Evolutionary conservation across 257 asterid genomes (phyloP), one percentile per base, ranked within the genome.

Genomic region (Osmanthus fragrans): DNA sequence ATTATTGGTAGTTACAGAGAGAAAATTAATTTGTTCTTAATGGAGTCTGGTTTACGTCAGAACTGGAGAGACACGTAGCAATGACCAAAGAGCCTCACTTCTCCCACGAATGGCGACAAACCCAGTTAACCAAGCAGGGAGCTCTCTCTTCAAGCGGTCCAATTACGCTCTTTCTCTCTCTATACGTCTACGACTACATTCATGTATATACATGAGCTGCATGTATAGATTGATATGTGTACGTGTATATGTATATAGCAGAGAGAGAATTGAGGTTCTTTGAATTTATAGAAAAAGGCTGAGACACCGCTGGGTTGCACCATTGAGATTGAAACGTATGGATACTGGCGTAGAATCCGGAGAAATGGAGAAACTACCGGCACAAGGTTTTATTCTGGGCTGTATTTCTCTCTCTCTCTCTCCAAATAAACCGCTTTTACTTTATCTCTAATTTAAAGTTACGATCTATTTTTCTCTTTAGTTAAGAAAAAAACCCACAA

Each of bases 321-420:
- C 98, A 94, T 76, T 89, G 73, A 87, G 82, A 77, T 84, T 77
- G 49, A 82, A 80, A 83, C 97, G 93, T 86, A 88, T 87, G 97
- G 91, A 75, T 72, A 78, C 63, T 75, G 87, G 91, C 90, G 87
- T 87, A 92, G 75, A 86, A 83, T 82, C 84, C 89, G 96, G 96
- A 70, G 83, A 80, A 80, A 82, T 75, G 80, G 85, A 80, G 85
- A 82, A 84, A 89, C 82, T 73, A 83, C 80, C 83, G 84, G 97
- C 94, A 89, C 92, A 69, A 77, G 88, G 85, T 86, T 87, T 80
- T 87, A 73, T 83, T 83, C 67, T n/a, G 81, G 70, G 77, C 23
- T 74, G 5, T 21, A 18, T 73, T 56, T 84, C 58, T 77, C 9
- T 58, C 66, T 11, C 18, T 76, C n/a, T 72, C 72, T 72, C 69